Evolutionary conservation across 352 stramenopile genomes (phyloP), one percentile per base, ranked within the genome.

Genomic region (Pythium biforme): DNA sequence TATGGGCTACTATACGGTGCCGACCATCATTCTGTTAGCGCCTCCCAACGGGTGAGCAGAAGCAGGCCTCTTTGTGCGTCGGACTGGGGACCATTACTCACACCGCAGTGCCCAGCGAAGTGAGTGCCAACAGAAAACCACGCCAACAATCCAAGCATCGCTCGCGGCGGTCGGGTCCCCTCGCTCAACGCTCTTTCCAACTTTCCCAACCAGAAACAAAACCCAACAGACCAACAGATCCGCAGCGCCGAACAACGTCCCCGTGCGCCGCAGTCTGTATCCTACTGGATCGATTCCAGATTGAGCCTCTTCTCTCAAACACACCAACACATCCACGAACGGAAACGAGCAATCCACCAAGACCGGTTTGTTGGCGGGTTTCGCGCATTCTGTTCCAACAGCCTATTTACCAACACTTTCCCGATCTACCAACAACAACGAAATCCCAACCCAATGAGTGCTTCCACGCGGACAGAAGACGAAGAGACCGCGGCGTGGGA

Each of bases 401-500:
- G n/a, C 26, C n/a, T 9, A 20, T 47, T 19, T 12, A 20, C 34
- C n/a, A 19, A 43, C 37, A 43, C 17, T 43, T 43, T n/a, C 37
- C 37, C 14, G 15, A n/a, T 43, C 33, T 20, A 19, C 48, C 22
- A 37, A 66, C 14, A 55, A 33, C 29, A n/a, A n/a, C n/a, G n/a
- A n/a, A n/a, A n/a, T 15, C 33, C 29, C 54, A 10, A 43, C 23
- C 51, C 46, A 29, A 51, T 56, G 34, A 62, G 43, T 20, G 22
- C 39, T 7, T 27, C 26, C 23, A 52, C 57, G 45, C 75, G 60
- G 46, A 67, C 58, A 23, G 75, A 84, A 23, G 80, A 87, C 34
- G 69, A 78, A 12, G 77, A 81, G 14, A 72, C 67, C 19, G 77
- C 73, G 9, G 73, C 68, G 27, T 95, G 86, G 86, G 86, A 95